Base-by-base conservation (phyloP, 441 rosid genomes). In the Raphanus hybrid region DNA sequence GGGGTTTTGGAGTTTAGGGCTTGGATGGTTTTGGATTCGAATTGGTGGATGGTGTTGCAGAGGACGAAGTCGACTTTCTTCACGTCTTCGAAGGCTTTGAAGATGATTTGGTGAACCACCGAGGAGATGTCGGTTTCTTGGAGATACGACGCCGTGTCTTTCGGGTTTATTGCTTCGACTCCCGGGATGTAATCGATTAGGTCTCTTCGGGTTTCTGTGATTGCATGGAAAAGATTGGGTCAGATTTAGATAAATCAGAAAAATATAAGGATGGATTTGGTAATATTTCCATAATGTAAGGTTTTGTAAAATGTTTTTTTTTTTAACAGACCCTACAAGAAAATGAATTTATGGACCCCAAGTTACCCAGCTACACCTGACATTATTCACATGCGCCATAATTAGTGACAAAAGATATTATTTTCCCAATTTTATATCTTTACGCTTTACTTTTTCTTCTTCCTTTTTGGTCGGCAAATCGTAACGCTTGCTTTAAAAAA, bases 161-260 rank as follows among this genome's bases (percentile, higher is more conserved):
- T 87, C 3, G 86, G 90, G 50, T 87, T 77, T 32, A 87, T 75
- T 0, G 86, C 81, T 9, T 11, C 65, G 0, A 87, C 93, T n/a
- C 92, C 93, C 1, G 96, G 92, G 8, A 91, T 75, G 77, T 88
- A 89, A 34, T 86, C 85, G 59, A 91, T 85, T 8, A 79, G 11
- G 54, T 87, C 89, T 48, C 80, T 67, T 0, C 83, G 84, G 39
- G 81, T 62, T 73, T 83, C 92, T 90, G 72, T 29, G 32, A 2
- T 3, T 9, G 0, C 0, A 12, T 4, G 10, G 2, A 8, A 66
- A 58, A 67, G 32, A 23, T 3, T 3, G 10, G 9, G 52, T 26
- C 8, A 8, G 52, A 50, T 32, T 72, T 48, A 11, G 2, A 27
- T 57, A 26, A 37, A 10, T 9, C 20, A 10, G 0, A 0, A 1